These are phyloP conservation scores for Candida coleopterorum DNA, from an alignment of 805 yeast genomes.

Conservation along the genomic window DNA sequence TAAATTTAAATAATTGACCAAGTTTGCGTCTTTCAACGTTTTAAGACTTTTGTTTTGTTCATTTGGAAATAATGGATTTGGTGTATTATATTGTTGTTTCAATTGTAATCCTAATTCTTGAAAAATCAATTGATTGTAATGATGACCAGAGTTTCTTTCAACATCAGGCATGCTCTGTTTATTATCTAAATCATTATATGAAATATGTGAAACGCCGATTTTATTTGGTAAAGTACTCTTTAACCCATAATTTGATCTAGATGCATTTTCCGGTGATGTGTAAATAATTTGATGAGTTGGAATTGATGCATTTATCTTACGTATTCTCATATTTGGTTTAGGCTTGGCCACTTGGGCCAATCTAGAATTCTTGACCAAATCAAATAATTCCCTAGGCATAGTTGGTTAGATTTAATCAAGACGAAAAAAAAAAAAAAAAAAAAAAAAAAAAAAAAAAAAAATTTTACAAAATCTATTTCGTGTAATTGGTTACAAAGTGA, in stretches of 20 bases:
- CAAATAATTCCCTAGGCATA: constrained; percentile 20
- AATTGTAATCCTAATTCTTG: constrained; percentile 62
- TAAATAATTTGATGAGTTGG: constrained; percentile 75
- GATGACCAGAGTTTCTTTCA: constrained; percentile 56
- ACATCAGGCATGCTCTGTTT: constrained; percentile 65
- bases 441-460: background rate
- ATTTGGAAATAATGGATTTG: constrained; percentile 41
- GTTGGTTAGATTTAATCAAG: background rate
- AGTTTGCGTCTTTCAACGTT: constrained; percentile 19
- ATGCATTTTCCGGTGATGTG: constrained; percentile 60
- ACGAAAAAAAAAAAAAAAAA: too few species aligned
- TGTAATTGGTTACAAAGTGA: background rate
- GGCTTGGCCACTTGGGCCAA: constrained; percentile 44
- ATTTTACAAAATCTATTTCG: background rate
- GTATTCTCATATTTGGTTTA: constrained; percentile 21
- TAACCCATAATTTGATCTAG: constrained; percentile 72
- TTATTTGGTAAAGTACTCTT: constrained; percentile 66
- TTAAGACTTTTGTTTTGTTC: constrained; percentile 18
- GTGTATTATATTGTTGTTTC: constrained; percentile 22
- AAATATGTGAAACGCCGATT: constrained; percentile 53
- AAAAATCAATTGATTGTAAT: constrained; percentile 59
- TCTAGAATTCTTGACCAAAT: constrained; percentile 36
- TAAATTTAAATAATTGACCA: constrained; percentile 30
- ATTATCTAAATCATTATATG: constrained; percentile 63
- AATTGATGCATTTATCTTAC: constrained; percentile 21